Evolutionary conservation across 345 rosid genomes (phyloP).

Genomic region (Aethionema arabicum): DNA sequence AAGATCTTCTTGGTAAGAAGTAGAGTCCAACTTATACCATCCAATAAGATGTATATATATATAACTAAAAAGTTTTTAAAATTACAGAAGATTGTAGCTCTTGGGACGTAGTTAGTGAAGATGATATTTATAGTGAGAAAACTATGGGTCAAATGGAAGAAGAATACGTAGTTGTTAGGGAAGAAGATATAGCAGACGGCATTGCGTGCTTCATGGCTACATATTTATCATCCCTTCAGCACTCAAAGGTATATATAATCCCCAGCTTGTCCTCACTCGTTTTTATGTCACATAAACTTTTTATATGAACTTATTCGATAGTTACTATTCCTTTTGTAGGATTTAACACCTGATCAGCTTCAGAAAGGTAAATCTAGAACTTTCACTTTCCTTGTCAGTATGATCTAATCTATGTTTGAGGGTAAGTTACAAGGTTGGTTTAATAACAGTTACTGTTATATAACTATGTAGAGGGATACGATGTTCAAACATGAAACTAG

Average conservation of each 20-base stretch:
- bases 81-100: constrained; percentile 69
- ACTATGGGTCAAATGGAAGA: constrained; percentile 48
- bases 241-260: constrained; percentile 68
- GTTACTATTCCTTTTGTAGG: constrained; percentile 44
- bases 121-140: constrained; percentile 74
- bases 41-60: too few relatives aligned
- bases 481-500: neutral
- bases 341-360: constrained; percentile 84
- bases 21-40: too few relatives aligned
- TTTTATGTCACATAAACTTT: neutral
- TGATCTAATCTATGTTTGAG: too few relatives aligned
- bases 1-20: too few relatives aligned
- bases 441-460: neutral
- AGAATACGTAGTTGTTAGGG: constrained; percentile 82
- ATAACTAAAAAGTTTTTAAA: too few relatives aligned
- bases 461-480: too few relatives aligned
- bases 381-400: neutral
- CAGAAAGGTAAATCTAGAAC: constrained; percentile 96
- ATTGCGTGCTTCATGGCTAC: constrained; percentile 95
- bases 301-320: neutral
- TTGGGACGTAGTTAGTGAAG: constrained; percentile 77
- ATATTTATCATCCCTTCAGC: constrained; percentile 75
- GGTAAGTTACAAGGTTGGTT: too few relatives aligned
- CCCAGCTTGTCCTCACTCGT: neutral
- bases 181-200: constrained; percentile 96